Evolutionary conservation across 2,329 filamentous ascomycete species (phyloP), one percentile per base, ranked within the genome.

Genomic region (Cadophora luteo-olivacea): DNA sequence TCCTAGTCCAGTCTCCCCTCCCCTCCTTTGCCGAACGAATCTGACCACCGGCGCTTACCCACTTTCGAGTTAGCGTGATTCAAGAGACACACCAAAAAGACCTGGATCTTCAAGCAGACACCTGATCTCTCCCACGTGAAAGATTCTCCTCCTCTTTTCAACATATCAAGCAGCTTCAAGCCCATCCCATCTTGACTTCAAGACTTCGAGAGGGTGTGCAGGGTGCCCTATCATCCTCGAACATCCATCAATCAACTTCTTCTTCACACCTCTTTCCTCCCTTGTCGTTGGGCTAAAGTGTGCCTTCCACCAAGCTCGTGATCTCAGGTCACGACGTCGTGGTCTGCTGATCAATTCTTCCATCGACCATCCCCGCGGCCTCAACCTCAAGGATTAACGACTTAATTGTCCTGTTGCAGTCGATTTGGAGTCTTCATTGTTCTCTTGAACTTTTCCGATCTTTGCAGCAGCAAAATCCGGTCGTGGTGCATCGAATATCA

Each of bases 251-350:
- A 69, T 51, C 25, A 54, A n/a, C 45, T 66, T 54, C 41, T 11
- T 45, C 64, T 54, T 49, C 51, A 64, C 49, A 60, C 55, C 60
- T 48, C 51, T 60, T 65, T 63, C 45, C 62, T 24, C 24, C 29
- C 48, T 64, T 58, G 55, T 55, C 58, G 38, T 64, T 61, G 32
- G 55, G 64, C 68, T 70, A 66, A 69, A 70, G 68, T 62, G 33
- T 24, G 19, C 62, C 52, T 48, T 29, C 63, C 60, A 51, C 52
- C 52, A 58, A 69, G 67, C 73, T 71, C 70, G 73, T 75, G 73
- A 75, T 75, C 69, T 64, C 66, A 73, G 69, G 73, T 73, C 71
- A 72, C 64, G 68, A 69, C 68, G 65, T 70, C 63, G 64, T 51
- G 64, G 70, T 72, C 70, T 64, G 73, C 72, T 70, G 72, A 74